A percentile compares a stretch with the other conserved stretches of the same genome.
These are phyloP conservation scores for Apophysomyces sp. DNA, from an alignment of 371 early-diverging fungal genomes.

Conservation along the genomic window DNA sequence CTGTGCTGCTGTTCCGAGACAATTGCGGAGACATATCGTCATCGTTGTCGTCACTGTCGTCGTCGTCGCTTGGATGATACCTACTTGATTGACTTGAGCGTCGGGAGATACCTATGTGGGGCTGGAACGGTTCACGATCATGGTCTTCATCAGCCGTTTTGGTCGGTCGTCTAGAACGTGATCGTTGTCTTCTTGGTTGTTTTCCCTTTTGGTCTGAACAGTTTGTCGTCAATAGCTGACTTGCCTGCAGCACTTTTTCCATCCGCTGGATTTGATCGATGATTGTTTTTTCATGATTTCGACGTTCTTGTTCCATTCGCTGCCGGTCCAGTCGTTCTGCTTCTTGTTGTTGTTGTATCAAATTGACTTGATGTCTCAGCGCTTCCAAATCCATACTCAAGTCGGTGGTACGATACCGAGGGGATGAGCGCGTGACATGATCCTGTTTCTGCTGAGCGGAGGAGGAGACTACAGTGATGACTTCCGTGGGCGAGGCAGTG, in stretches of 20 bases:
- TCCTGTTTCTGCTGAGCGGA: not conserved
- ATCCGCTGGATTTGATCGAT: not conserved
- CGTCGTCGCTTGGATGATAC: not conserved
- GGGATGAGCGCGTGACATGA: not conserved
- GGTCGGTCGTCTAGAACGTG: not conserved
- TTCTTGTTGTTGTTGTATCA: constrained; percentile 16
- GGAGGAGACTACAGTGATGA: no score
- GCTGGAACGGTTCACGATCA: not conserved
- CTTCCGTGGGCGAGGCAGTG: no score
- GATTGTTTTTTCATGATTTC: constrained; percentile 14
- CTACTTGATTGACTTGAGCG: not conserved
- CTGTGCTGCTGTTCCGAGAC: not conserved
- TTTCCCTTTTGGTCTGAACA: not conserved
- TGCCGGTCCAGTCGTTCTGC: constrained; percentile 16
- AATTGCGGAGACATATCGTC: not conserved
- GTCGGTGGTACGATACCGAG: not conserved
- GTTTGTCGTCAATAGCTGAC: not conserved
- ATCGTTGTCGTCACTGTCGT: not conserved
- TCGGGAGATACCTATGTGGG: not conserved
- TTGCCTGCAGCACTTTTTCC: not conserved
- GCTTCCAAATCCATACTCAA: constrained; percentile 8
- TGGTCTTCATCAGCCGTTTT: not conserved
- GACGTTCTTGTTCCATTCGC: constrained; percentile 14
- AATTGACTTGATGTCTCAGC: constrained; percentile 12
- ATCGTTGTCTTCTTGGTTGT: not conserved